These are phyloP conservation scores for Puya raimondii DNA, from an alignment of 176 grass and related monocot genomes.

Conservation along the genomic window DNA sequence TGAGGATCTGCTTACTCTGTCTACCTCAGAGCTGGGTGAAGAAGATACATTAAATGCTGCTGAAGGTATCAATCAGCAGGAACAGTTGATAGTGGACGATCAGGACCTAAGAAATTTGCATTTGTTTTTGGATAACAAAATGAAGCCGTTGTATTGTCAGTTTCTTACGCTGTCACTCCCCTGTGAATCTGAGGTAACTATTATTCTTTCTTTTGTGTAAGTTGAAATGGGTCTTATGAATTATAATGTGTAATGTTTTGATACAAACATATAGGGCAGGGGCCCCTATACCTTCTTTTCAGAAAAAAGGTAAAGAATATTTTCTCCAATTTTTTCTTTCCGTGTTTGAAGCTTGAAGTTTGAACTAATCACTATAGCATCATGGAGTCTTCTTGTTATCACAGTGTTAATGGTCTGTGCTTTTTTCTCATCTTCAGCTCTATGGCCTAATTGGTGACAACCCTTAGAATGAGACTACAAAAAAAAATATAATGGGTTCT, in stretches of 20 bases:
- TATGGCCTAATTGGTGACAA: no score
- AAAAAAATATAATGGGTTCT: no score
- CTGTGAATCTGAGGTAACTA: constrained; percentile 72
- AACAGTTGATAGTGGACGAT: constrained; percentile 10
- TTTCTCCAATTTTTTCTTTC: no score
- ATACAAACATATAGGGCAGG: no score
- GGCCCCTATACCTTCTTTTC: no score
- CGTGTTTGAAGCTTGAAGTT: no score
- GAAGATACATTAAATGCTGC: constrained; percentile 23
- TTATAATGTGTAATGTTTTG: no score
- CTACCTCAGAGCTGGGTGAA: constrained; percentile 25
- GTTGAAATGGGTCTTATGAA: not conserved
- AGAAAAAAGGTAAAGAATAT: no score
- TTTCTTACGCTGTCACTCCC: constrained; percentile 50
- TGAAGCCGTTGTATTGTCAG: constrained; percentile 48
- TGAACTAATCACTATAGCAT: not conserved
- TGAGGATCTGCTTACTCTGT: constrained; percentile 36
- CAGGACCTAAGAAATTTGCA: constrained; percentile 20
- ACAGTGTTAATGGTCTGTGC: no score
- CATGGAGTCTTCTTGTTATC: no score
- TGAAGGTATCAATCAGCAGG: constrained; percentile 16
- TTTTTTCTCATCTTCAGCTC: no score
- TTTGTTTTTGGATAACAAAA: constrained; percentile 32
- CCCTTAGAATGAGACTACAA: no score
- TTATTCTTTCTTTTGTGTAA: constrained; percentile 10